Base-by-base conservation (phyloP, 2,329 filamentous ascomycete species). In the Paraphaeosphaeria sporulosa region DNA sequence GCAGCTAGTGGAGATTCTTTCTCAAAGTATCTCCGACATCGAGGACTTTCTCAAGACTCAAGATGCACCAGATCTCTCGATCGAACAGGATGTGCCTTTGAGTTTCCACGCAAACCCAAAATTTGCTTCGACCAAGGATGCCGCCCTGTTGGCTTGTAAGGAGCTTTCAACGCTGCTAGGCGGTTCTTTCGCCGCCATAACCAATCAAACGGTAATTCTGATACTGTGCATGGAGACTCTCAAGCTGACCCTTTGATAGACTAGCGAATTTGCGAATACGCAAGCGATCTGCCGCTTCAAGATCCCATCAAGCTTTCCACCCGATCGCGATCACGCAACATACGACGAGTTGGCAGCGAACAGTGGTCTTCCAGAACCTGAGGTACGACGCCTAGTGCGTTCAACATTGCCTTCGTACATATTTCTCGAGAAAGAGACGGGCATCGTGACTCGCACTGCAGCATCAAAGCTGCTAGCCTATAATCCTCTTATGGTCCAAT, bases 251-350 rank as follows among this genome's bases (percentile, higher is more conserved):
- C 19, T 38, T 38, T 15, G 2, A 42, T 21, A 59, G 57, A 17
- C 43, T 13, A 49, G n/a, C 21, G 50, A 59, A 30, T 36, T 59
- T n/a, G 51, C 43, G 15, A 57, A 46, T 36, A 53, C 54, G 4
- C 58, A 60, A 32, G 53, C 52, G n/a, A 34, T 60, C 19, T 60
- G 52, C 34, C 54, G 54, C 42, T 61, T 54, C 59, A 61, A 54
- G 1, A 61, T 61, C n/a, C 54, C 59, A 44, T 21, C 55, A 9
- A 44, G 52, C 9, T 55, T 61, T 30, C 55, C 59, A 3, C 25
- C 25, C 3, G 15, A n/a, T 15, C 34, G 32, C 44, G 15, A 30
- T 23, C 19, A 40, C 1, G 42, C 55, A 36, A 59, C 60, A 6
- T 62, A 52, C 42, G 49, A 27, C 6, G 56, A 62, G 36, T 32